Conservation (phyloP, 2,329 filamentous ascomycete species). For the Metarhizium sp. region DNA sequence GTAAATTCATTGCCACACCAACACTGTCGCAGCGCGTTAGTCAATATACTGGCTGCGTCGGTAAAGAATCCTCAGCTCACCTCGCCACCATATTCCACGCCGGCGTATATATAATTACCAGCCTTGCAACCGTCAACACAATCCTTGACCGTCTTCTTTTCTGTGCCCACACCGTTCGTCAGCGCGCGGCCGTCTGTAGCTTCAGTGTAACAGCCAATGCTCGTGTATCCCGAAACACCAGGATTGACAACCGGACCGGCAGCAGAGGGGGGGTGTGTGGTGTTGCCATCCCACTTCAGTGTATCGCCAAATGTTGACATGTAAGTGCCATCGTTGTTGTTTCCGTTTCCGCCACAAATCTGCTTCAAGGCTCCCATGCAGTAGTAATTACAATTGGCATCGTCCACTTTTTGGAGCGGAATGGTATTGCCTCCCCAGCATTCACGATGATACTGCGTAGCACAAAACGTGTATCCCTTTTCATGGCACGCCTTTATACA, state of each 20-base stretch:
- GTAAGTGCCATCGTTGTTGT: conserved; percentile 25
- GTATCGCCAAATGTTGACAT: conserved; percentile 39
- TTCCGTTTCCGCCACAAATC: conserved; percentile 43
- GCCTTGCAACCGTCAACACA: conserved; percentile 25
- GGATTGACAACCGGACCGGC: conserved; percentile 25
- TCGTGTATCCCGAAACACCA: conserved; percentile 24
- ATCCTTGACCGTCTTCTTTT: conserved; percentile 20
- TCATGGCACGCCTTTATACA: conserved; percentile 35
- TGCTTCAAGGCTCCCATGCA: conserved; percentile 40
- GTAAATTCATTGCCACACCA: conserved; percentile 25
- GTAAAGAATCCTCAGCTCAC: conserved; percentile 9
- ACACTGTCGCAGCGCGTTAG: conserved; percentile 15
- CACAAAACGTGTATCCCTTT: conserved; percentile 31
- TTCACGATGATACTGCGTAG: conserved; percentile 39
- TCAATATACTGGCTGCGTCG: neutral
- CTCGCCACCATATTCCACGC: conserved; percentile 30
- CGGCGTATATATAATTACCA: conserved; percentile 19
- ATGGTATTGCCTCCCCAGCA: conserved; percentile 45
- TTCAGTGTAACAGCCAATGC: conserved; percentile 30
- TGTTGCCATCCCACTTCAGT: conserved; percentile 17
- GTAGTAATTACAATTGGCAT: conserved; percentile 39
- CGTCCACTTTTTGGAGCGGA: conserved; percentile 32
- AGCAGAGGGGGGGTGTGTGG: conserved; percentile 11
- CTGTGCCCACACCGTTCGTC: conserved; percentile 12
- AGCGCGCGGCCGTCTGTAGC: conserved; percentile 22